Evolutionary conservation across 768 basidiomycete species (phyloP).

Genomic region (Trametes punicea): DNA sequence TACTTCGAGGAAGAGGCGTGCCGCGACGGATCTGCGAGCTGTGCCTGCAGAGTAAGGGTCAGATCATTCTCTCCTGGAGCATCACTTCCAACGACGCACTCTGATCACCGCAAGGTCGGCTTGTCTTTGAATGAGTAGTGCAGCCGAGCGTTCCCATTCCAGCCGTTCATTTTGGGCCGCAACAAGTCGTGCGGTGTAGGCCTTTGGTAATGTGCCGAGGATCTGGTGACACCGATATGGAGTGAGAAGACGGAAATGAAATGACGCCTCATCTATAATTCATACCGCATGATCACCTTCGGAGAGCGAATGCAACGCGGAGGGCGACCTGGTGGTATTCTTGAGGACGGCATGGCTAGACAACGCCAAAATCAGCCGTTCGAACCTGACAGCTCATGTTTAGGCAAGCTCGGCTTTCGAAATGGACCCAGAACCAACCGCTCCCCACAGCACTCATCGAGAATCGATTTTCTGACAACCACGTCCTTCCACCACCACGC

Average conservation of each 20-base stretch:
- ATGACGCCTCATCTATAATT: background rate
- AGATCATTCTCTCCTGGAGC: no score
- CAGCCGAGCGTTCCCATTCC: slow-evolving; percentile 39
- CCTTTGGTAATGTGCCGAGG: slow-evolving; percentile 32
- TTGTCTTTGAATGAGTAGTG: slow-evolving; percentile 33
- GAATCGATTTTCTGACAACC: slow-evolving; percentile 49
- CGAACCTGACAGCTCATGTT: slow-evolving; percentile 39
- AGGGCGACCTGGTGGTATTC: slow-evolving; percentile 21
- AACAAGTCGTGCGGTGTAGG: slow-evolving; percentile 35
- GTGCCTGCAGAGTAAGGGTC: slow-evolving; percentile 4
- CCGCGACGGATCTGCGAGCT: slow-evolving; percentile 15
- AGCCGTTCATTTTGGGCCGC: slow-evolving; percentile 32
- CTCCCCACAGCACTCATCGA: slow-evolving; percentile 54
- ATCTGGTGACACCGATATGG: background rate
- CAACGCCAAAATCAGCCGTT: slow-evolving; percentile 46
- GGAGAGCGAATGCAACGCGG: slow-evolving; percentile 8
- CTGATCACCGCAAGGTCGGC: slow-evolving; percentile 29
- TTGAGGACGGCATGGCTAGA: slow-evolving; percentile 49
- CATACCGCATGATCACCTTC: slow-evolving; percentile 5
- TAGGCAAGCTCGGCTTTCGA: background rate
- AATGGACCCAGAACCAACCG: slow-evolving; percentile 32
- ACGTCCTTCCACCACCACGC: slow-evolving; percentile 59
- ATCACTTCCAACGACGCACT: slow-evolving; percentile 18
- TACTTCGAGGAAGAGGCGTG: slow-evolving; percentile 15
- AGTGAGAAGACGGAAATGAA: slow-evolving; percentile 15